These are phyloP conservation scores for Aureobasidium sp. DNA, from an alignment of 2,329 filamentous ascomycete species.

Conservation along the genomic window DNA sequence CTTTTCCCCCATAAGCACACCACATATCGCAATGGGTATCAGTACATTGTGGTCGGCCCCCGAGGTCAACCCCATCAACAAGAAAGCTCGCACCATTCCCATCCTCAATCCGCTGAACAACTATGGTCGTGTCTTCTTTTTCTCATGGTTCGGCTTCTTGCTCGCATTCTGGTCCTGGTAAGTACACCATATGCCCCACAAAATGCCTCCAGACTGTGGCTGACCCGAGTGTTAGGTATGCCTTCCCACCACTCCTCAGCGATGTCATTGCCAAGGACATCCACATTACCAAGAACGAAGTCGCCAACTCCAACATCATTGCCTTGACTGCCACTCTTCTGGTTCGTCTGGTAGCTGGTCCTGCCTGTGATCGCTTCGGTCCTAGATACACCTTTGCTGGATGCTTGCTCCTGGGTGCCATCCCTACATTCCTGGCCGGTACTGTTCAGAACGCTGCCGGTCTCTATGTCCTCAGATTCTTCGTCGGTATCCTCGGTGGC, in stretches of 20 bases:
- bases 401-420: slow-evolving; percentile 67
- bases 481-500: slow-evolving; percentile 71
- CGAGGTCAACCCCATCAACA: slow-evolving; percentile 74
- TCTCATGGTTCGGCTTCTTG: slow-evolving; percentile 81
- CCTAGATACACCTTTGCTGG: slow-evolving; percentile 72
- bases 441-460: slow-evolving; percentile 61
- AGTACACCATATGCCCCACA: slow-evolving; percentile 21
- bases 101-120: slow-evolving; percentile 68
- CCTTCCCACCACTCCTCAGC: slow-evolving; percentile 75
- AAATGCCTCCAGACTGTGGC: neutral
- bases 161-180: slow-evolving; percentile 78
- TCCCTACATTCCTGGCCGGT: slow-evolving; percentile 77
- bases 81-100: slow-evolving; percentile 74
- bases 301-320: slow-evolving; percentile 87
- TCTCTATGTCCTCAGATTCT: slow-evolving; percentile 69
- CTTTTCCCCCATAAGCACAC: neutral
- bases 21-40: slow-evolving; percentile 15
- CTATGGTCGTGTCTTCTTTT: slow-evolving; percentile 85
- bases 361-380: slow-evolving; percentile 78
- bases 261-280: slow-evolving; percentile 77
- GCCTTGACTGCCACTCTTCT: slow-evolving; percentile 68
- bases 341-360: slow-evolving; percentile 70
- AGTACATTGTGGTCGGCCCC: slow-evolving; percentile 47
- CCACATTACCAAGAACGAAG: slow-evolving; percentile 59
- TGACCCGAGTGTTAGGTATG: slow-evolving; percentile 53